Evolutionary conservation across 495 filamentous ascomycete species (phyloP).

Genomic region (Penicillium maclennaniae): DNA sequence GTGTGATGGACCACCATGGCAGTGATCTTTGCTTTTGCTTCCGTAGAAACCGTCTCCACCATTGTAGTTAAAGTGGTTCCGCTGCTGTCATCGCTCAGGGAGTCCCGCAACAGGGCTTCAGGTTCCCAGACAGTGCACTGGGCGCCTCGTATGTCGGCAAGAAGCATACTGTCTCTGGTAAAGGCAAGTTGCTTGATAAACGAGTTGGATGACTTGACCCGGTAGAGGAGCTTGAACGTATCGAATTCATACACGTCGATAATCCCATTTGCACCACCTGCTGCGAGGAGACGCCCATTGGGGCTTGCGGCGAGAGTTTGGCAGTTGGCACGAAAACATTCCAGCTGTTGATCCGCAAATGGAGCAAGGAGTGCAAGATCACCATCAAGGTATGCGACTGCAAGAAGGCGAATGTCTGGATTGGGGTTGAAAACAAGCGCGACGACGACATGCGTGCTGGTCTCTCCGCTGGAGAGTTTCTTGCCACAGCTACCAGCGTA

Average conservation of each 20-base stretch:
- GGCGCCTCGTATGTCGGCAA: slow-evolving; percentile 31
- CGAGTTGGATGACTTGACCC: slow-evolving; percentile 18
- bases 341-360: neutral
- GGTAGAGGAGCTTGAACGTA: slow-evolving; percentile 29
- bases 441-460: slow-evolving; percentile 10
- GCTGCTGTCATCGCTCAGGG: neutral
- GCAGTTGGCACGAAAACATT: slow-evolving; percentile 2
- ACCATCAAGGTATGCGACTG: slow-evolving; percentile 30
- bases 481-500: slow-evolving; percentile 27
- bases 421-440: slow-evolving; percentile 33
- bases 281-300: slow-evolving; percentile 28
- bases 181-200: slow-evolving; percentile 27
- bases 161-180: slow-evolving; percentile 16
- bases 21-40: neutral
- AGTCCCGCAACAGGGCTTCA: neutral
- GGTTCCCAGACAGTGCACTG: slow-evolving; percentile 33
- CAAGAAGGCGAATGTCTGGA: slow-evolving; percentile 22
- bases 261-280: slow-evolving; percentile 19
- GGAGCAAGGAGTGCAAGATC: slow-evolving; percentile 26
- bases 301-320: slow-evolving; percentile 23
- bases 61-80: neutral
- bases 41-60: neutral
- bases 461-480: neutral
- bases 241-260: slow-evolving; percentile 37
- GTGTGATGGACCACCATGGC: neutral